phyloP scores from a whole-genome alignment of 1,284 basidiomycete genomes.

The Cutaneotrichosporon curvatum region DNA sequence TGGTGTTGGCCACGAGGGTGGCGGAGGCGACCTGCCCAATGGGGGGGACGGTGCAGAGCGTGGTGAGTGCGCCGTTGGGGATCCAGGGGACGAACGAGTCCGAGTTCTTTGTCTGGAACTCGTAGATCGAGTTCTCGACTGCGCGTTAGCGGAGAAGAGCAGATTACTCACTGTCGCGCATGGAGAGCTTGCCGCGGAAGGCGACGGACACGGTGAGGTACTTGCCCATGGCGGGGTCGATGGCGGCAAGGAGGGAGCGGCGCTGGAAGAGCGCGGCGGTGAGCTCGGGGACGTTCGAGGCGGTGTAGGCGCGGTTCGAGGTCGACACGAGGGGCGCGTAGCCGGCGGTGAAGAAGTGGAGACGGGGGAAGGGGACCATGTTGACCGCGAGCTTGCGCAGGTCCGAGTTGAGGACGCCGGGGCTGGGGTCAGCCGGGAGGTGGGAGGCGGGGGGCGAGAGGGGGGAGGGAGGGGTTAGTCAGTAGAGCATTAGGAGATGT shows the following conservation, averaged over 20 bases:
- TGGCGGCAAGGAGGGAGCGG: conserved; percentile 33
- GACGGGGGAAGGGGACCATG: conserved; percentile 82
- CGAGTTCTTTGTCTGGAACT: conserved; percentile 42
- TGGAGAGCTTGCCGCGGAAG: conserved; percentile 39
- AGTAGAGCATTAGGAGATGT: neutral
- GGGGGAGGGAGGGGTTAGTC: conserved; percentile 1
- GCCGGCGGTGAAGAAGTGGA: conserved; percentile 85
- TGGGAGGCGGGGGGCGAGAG: neutral
- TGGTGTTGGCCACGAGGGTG: conserved; percentile 75
- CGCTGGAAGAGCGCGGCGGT: conserved; percentile 38
- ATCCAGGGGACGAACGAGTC: conserved; percentile 41
- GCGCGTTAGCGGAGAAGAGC: neutral
- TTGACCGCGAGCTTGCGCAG: conserved; percentile 90
- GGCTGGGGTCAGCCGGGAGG: conserved; percentile 49
- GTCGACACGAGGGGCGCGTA: conserved; percentile 72
- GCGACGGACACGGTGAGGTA: conserved; percentile 42
- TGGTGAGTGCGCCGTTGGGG: conserved; percentile 39
- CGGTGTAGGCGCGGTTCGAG: conserved; percentile 56
- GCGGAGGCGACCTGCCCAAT: conserved; percentile 70
- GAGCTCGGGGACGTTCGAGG: conserved; percentile 34
- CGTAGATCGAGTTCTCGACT: conserved; percentile 38
- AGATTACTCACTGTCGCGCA: conserved; percentile 33
- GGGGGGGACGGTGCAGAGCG: conserved; percentile 73
- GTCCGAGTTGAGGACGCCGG: conserved; percentile 90
- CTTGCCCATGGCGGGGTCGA: conserved; percentile 38